Conservation (phyloP, 2,329 filamentous ascomycete genomes). For the Teratosphaeria epicoccoides region DNA sequence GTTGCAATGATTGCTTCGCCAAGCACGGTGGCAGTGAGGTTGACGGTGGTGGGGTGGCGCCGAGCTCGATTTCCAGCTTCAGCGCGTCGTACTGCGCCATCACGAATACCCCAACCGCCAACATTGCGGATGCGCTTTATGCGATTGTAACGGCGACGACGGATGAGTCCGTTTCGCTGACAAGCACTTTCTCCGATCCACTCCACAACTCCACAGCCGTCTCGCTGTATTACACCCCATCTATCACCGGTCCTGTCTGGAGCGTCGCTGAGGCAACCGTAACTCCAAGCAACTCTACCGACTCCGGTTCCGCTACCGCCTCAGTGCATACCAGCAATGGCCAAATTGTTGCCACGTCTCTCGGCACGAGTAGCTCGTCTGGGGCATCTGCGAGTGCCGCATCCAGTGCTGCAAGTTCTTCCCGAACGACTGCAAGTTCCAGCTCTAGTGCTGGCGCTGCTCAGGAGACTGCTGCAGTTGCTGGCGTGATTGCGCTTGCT, state of each 20-base stretch:
- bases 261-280: conserved; percentile 14
- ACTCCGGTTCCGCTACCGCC: conserved; percentile 1
- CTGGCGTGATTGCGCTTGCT: background rate
- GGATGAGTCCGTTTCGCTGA: background rate
- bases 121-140: conserved; percentile 12
- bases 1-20: conserved; percentile 16
- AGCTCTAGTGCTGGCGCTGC: background rate
- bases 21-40: conserved; percentile 11
- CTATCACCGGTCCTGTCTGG: conserved; percentile 16
- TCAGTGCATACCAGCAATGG: conserved; percentile 7
- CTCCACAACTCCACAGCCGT: conserved; percentile 20
- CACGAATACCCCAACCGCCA: conserved; percentile 13
- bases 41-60: background rate
- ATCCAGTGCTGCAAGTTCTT: too few species aligned
- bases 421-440: background rate
- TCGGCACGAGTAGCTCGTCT: too few species aligned
- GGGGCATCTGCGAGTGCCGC: background rate
- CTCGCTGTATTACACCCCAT: conserved; percentile 19
- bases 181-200: conserved; percentile 13
- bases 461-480: background rate
- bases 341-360: conserved; percentile 10
- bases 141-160: background rate
- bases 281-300: conserved; percentile 1
- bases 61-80: conserved; percentile 5
- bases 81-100: conserved; percentile 18